Evolutionary conservation across 805 yeast genomes (phyloP).

Genomic region (Candida chilensis): DNA sequence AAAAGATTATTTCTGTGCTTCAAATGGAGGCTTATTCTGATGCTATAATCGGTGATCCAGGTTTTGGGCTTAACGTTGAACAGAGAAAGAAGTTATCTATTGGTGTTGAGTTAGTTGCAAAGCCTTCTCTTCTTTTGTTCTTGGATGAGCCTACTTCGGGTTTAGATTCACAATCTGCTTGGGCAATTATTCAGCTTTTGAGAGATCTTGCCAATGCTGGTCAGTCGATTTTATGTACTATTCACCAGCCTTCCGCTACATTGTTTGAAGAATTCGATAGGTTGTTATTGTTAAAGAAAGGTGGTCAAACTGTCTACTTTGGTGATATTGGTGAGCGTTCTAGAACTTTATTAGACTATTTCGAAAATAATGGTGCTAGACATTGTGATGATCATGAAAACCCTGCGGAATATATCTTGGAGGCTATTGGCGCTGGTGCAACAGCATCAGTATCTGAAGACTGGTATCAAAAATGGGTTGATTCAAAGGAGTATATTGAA

Average conservation of each 20-base stretch:
- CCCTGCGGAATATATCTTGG: slow-evolving; percentile 71
- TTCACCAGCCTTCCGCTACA: slow-evolving; percentile 72
- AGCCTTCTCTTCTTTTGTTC: slow-evolving; percentile 52
- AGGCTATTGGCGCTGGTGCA: slow-evolving; percentile 76
- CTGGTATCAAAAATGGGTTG: slow-evolving; percentile 57
- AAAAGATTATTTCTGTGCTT: slow-evolving; percentile 53
- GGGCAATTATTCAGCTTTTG: slow-evolving; percentile 63
- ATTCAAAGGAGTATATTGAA: slow-evolving; percentile 8
- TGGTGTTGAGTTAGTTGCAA: slow-evolving; percentile 67
- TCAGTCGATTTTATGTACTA: slow-evolving; percentile 69
- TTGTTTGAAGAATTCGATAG: slow-evolving; percentile 62
- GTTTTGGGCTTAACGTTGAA: slow-evolving; percentile 63
- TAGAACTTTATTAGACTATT: slow-evolving; percentile 46
- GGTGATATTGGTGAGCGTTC: slow-evolving; percentile 73
- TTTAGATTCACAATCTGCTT: slow-evolving; percentile 59
- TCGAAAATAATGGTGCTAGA: slow-evolving; percentile 67
- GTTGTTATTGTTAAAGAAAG: slow-evolving; percentile 55
- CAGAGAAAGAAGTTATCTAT: slow-evolving; percentile 61
- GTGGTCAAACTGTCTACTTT: slow-evolving; percentile 76
- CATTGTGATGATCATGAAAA: slow-evolving; percentile 52
- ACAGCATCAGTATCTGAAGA: slow-evolving; percentile 50
- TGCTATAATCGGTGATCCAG: slow-evolving; percentile 73
- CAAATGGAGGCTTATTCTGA: slow-evolving; percentile 68
- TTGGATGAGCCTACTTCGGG: slow-evolving; percentile 74
- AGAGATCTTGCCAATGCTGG: slow-evolving; percentile 63